A percentile compares a stretch with the other conserved stretches of the same genome.
These are phyloP conservation scores for Pseudopyrenochaeta lycopersici DNA, from an alignment of 2,329 filamentous ascomycete genomes.

Conservation along the genomic window DNA sequence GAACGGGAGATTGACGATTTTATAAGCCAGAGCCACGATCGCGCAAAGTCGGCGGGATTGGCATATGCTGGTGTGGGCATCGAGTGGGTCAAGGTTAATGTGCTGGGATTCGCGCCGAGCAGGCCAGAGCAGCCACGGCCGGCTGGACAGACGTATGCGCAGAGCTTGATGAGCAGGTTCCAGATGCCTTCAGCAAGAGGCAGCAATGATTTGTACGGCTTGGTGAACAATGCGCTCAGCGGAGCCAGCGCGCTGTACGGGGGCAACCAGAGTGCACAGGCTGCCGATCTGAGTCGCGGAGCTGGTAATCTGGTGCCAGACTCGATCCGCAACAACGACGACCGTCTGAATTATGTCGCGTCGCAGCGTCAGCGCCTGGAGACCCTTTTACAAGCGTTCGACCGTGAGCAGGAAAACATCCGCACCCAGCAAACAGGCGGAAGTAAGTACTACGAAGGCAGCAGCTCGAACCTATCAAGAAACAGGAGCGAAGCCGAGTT, in stretches of 20 bases:
- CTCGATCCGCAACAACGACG: constrained; percentile 69
- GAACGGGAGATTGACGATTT: constrained; percentile 90
- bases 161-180: constrained; percentile 84
- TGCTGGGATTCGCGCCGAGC: constrained; percentile 77
- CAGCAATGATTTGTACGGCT: constrained; percentile 75
- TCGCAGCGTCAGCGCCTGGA: constrained; percentile 81
- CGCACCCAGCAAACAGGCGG: constrained; percentile 51
- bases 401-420: constrained; percentile 76
- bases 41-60: constrained; percentile 78
- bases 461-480: constrained; percentile 69
- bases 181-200: constrained; percentile 77
- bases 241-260: constrained; percentile 63
- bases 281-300: constrained; percentile 64
- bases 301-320: constrained; percentile 73
- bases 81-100: constrained; percentile 72
- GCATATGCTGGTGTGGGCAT: constrained; percentile 59
- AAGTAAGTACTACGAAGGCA: constrained; percentile 55
- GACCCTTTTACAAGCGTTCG: constrained; percentile 78
- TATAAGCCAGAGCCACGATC: constrained; percentile 82
- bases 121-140: constrained; percentile 54
- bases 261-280: constrained; percentile 51
- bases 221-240: constrained; percentile 78
- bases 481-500: constrained; percentile 89
- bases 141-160: constrained; percentile 71
- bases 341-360: constrained; percentile 76